Base-by-base conservation (phyloP, 2,329 filamentous ascomycete species). In the Xylaria sp. region DNA sequence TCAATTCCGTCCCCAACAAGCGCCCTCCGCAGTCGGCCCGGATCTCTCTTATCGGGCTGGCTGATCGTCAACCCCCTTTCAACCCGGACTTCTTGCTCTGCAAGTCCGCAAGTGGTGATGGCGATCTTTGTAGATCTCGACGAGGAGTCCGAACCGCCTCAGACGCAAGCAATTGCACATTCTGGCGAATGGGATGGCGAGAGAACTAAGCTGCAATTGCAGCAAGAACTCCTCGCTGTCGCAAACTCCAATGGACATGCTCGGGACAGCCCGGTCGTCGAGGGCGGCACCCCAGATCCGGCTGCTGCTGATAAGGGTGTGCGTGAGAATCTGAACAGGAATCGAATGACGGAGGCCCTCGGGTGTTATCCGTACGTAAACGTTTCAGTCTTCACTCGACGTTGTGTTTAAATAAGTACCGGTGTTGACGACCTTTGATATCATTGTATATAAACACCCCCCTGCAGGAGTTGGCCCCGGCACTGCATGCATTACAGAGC, bases 351-450 rank as follows among this genome's bases (percentile, higher is more conserved):
- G 70, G 84, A 85, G 76, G 86, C 87, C 77, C 80, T 91, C 78
- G 86, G 86, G 78, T 90, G 87, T 82, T 90, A 90, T 84, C 88
- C 88, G 88, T 90, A 87, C 83, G 84, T 83, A 77, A 74, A 49
- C 3, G 17, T 27, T 49, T 73, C 75, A 75, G 73, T 73, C 74
- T 74, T 75, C 71, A 67, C 69, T 68, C 66, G 50, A 60, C 20
- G 44, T n/a, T 53, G 44, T 61, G 65, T 65, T 38, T 45, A 44
- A 63, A 68, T 49, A 7, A 17, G n/a, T n/a, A n/a, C n/a, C n/a
- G n/a, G n/a, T n/a, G n/a, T n/a, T n/a, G n/a, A n/a, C n/a, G n/a
- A 13, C 38, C 39, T 55, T 54, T 42, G 36, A 56, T 38, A 47
- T 56, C 45, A 56, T 13, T 22, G 20, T 45, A 57, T 22, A 66